Percentiles rank a stretch among this genome's conserved stretches.
Conservation (phyloP, 495 filamentous ascomycete genomes). For the Hypoxylon lenormandii region DNA sequence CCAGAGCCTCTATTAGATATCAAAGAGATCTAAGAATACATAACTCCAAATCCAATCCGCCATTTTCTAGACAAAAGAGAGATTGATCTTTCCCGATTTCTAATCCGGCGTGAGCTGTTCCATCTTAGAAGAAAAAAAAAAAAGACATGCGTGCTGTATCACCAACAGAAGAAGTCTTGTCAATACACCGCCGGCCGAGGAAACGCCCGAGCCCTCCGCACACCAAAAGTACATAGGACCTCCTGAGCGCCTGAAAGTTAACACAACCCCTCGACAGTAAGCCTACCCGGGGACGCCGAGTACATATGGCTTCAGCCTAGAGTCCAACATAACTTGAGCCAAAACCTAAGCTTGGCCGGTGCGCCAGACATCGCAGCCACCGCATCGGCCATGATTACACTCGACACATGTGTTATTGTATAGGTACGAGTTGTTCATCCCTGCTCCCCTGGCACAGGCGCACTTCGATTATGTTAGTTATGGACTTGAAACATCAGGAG, state of each 20-base stretch:
- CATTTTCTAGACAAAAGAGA: constrained; percentile 12
- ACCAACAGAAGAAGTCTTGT: not conserved
- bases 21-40: constrained; percentile 21
- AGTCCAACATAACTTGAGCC: not conserved
- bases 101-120: constrained; percentile 23
- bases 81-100: constrained; percentile 2
- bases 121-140: too few species aligned
- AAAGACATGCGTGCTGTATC: not conserved
- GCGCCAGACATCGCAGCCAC: not conserved
- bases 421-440: constrained; percentile 14
- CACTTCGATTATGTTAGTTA: constrained; percentile 32
- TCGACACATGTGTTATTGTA: not conserved
- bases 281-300: not conserved
- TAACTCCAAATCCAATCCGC: constrained; percentile 4
- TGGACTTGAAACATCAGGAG: not conserved
- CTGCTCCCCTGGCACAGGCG: not conserved
- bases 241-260: constrained; percentile 13
- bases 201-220: not conserved
- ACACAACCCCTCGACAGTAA: not conserved
- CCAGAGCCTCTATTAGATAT: constrained; percentile 14
- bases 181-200: not conserved
- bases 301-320: not conserved
- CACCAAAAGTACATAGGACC: not conserved
- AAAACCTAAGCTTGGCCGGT: not conserved
- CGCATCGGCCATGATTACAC: constrained; percentile 1